Evolutionary conservation across 2,329 filamentous ascomycete genomes (phyloP).

Genomic region (Colletotrichum tofieldiae): DNA sequence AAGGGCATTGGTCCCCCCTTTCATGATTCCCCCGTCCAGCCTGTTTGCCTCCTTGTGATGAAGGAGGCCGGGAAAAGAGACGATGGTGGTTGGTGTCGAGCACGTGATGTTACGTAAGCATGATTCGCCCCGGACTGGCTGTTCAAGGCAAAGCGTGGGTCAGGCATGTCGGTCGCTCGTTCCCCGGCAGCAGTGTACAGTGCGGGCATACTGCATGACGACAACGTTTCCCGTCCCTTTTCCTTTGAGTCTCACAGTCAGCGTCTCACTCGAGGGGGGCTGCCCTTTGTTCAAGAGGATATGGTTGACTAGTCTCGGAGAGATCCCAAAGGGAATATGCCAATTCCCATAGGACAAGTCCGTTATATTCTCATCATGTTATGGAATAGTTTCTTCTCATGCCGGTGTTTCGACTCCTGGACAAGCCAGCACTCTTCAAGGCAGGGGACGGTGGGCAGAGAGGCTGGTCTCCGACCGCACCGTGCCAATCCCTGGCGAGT

Average conservation of each 20-base stretch:
- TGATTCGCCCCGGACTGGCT: neutral
- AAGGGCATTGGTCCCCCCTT: conserved; percentile 39
- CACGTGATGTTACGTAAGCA: conserved; percentile 35
- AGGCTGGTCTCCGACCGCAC: conserved; percentile 25
- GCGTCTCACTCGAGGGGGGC: neutral
- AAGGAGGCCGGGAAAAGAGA: conserved; percentile 38
- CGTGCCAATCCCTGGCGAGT: conserved; percentile 27
- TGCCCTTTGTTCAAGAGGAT: conserved; percentile 8
- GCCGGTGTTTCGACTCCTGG: conserved; percentile 9
- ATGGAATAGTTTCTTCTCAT: neutral
- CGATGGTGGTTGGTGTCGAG: conserved; percentile 29
- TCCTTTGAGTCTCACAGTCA: conserved; percentile 11
- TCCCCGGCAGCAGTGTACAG: conserved; percentile 6
- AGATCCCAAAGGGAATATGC: too few relatives aligned
- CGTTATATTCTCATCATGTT: neutral
- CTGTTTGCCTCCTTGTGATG: conserved; percentile 39
- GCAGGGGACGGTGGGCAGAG: conserved; percentile 13
- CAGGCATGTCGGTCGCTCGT: neutral
- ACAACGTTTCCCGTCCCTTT: conserved; percentile 21
- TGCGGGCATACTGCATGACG: conserved; percentile 23
- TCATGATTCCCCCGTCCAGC: conserved; percentile 33
- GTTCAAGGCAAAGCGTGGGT: neutral
- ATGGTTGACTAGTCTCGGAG: neutral
- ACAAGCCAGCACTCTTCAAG: neutral
- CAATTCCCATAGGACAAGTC: neutral